Evolutionary conservation across 495 filamentous ascomycete genomes (phyloP).

Genomic region (Neurospora discreta): DNA sequence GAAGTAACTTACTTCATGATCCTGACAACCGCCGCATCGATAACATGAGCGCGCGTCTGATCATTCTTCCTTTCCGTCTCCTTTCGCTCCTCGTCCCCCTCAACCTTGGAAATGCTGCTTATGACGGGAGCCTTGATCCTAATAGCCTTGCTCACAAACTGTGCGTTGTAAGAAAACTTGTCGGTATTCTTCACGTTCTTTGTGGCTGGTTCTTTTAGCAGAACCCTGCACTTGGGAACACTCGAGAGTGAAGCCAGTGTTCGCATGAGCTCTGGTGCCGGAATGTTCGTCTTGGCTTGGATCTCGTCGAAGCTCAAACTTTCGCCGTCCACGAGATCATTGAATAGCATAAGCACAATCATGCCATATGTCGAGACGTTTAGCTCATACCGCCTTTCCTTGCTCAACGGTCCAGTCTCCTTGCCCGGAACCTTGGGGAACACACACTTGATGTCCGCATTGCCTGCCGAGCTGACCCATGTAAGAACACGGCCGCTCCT

Average conservation of each 20-base stretch:
- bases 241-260: constrained; percentile 79
- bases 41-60: constrained; percentile 60
- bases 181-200: constrained; percentile 75
- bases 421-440: constrained; percentile 59
- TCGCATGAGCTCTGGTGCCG: constrained; percentile 61
- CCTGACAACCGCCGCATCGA: constrained; percentile 84
- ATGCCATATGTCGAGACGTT: constrained; percentile 90
- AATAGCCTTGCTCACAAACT: constrained; percentile 69
- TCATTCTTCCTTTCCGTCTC: constrained; percentile 84
- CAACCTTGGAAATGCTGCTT: constrained; percentile 77
- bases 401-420: constrained; percentile 48
- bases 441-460: constrained; percentile 70
- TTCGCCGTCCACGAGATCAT: constrained; percentile 54
- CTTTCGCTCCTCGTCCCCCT: constrained; percentile 70
- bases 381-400: constrained; percentile 72
- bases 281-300: constrained; percentile 73
- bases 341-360: constrained; percentile 84
- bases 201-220: constrained; percentile 73
- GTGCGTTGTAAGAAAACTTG: constrained; percentile 71
- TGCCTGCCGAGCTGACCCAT: constrained; percentile 61
- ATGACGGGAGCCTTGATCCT: constrained; percentile 62
- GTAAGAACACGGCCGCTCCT: constrained; percentile 79
- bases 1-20: constrained; percentile 78
- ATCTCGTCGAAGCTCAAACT: constrained; percentile 76
- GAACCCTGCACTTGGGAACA: constrained; percentile 70